phyloP scores from a whole-genome alignment of 371 early-diverging fungal species.

The Dichotomocladium elegans region DNA sequence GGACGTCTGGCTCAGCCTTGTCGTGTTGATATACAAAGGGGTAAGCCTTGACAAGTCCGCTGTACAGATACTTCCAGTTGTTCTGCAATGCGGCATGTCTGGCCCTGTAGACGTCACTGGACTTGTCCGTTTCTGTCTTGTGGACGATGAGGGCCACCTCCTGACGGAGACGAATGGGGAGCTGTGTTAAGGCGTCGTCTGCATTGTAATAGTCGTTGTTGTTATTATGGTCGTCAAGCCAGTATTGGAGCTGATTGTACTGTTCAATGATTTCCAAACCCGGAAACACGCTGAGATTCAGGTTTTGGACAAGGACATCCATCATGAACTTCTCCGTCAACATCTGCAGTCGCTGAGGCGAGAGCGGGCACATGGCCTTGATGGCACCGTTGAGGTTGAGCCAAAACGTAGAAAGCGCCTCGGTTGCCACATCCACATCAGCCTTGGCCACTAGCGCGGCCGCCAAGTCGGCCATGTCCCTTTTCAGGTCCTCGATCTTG shows the following conservation, averaged over 20 bases:
- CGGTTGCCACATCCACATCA: slow-evolving; percentile 18
- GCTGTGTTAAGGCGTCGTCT: slow-evolving; percentile 7
- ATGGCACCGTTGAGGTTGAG: slow-evolving; percentile 31
- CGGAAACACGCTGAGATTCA: slow-evolving; percentile 26
- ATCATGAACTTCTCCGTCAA: slow-evolving; percentile 51
- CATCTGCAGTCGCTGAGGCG: slow-evolving; percentile 18
- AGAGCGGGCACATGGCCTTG: slow-evolving; percentile 22
- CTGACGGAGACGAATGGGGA: slow-evolving; percentile 33
- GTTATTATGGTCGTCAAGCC: slow-evolving; percentile 10
- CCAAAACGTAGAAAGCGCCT: slow-evolving; percentile 34
- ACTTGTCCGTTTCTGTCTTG: slow-evolving; percentile 12
- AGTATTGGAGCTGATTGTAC: slow-evolving; percentile 15
- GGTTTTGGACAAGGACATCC: slow-evolving; percentile 43
- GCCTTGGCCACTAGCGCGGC: slow-evolving; percentile 19
- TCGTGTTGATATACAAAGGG: slow-evolving; percentile 34
- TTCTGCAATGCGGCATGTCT: slow-evolving; percentile 22
- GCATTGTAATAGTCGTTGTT: no score
- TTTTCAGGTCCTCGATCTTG: slow-evolving; percentile 16
- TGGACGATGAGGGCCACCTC: slow-evolving; percentile 25
- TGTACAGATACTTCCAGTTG: slow-evolving; percentile 35
- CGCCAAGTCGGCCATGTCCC: slow-evolving; percentile 22
- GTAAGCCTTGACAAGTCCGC: slow-evolving; percentile 35
- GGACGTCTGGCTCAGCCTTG: slow-evolving; percentile 18
- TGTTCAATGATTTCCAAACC: slow-evolving; percentile 19
- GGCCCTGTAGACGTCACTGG: slow-evolving; percentile 20